Evolutionary conservation across 495 filamentous ascomycete genomes (phyloP), one percentile per base, ranked within the genome.

Genomic region (Penicillium silybi): DNA sequence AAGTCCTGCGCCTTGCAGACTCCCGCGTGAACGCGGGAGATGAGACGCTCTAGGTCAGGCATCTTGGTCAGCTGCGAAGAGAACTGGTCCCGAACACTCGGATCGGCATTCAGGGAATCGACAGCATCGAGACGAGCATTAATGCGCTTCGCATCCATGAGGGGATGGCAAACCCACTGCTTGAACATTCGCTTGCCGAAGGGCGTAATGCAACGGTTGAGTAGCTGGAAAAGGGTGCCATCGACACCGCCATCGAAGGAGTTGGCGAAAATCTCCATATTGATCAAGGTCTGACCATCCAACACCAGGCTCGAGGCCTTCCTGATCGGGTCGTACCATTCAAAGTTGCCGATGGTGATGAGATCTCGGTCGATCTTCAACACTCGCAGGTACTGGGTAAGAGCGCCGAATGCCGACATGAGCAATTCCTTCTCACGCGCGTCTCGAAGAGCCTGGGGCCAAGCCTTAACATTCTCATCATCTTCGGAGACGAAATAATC

Each of bases 171-270:
- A 3, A 97, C 87, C 95, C 95, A 99, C 67, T 96, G 92, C 35
- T 91, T 85, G 69, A 97, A 92, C 70, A 93, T 87, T 4, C 95
- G 85, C 74, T 99, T 99, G 46, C 92, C 95, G 59, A 97, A 99
- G 0, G 95, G 92, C 1, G 95, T 97, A 50, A 96, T 86, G 66
- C 95, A 99, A 20, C 89, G 82, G 67, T 99, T 97, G 11, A 99
- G 77, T 37, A 97, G 81, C 13, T 79, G 79, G 73, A 97, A 97
- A 3, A 99, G 71, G 0, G 93, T 97, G 19, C 95, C 95, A 13
- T 92, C 84, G 0, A 76, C 59, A 16, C 88, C 81, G 7, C 92
- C 92, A 65, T 97, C 92, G 58, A 87, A 90, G 1, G 86, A 95
- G 70, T 99, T 99, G 44, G 89, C 82, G 58, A 99, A 97, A 8